These are phyloP conservation scores for Juncus effusus DNA, from an alignment of 176 grass and related monocot genomes.

Conservation along the genomic window DNA sequence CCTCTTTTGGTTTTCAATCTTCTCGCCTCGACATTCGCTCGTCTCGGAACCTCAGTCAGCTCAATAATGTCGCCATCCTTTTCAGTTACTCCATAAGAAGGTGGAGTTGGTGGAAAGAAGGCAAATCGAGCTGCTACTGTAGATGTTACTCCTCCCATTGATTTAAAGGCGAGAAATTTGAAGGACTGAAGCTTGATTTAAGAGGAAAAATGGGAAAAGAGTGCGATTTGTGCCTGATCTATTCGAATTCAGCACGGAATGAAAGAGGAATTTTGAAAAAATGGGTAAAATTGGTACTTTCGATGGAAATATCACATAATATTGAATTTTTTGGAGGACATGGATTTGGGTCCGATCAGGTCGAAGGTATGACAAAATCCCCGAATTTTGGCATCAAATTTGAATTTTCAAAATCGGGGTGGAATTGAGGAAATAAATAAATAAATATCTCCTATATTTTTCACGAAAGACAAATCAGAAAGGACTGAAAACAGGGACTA, in stretches of 20 bases:
- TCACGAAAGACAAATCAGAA: background rate
- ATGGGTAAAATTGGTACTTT: background rate
- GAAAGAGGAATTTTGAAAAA: background rate
- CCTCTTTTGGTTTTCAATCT: conserved; percentile 65
- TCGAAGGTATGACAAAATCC: conserved; percentile 4
- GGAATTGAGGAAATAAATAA: too few species aligned
- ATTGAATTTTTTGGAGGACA: too few species aligned
- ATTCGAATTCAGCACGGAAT: background rate
- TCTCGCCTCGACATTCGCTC: conserved; percentile 59
- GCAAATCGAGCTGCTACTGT: conserved; percentile 79
- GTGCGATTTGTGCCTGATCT: conserved; percentile 8
- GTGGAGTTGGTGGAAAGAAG: conserved; percentile 79
- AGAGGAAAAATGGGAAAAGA: background rate
- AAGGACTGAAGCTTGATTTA: conserved; percentile 11
- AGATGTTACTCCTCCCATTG: conserved; percentile 75
- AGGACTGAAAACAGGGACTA: background rate
- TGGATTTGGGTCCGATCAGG: conserved; percentile 7
- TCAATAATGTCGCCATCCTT: conserved; percentile 45
- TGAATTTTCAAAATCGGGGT: conserved; percentile 9
- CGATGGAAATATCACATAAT: too few species aligned
- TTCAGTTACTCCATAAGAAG: conserved; percentile 55
- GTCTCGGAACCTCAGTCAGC: conserved; percentile 51
- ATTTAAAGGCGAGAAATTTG: conserved; percentile 9
- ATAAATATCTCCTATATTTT: too few species aligned
- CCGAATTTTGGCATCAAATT: conserved; percentile 15